These are phyloP conservation scores for Nectriaceae sp. DNA, from an alignment of 2,329 filamentous ascomycete species.

Conservation along the genomic window DNA sequence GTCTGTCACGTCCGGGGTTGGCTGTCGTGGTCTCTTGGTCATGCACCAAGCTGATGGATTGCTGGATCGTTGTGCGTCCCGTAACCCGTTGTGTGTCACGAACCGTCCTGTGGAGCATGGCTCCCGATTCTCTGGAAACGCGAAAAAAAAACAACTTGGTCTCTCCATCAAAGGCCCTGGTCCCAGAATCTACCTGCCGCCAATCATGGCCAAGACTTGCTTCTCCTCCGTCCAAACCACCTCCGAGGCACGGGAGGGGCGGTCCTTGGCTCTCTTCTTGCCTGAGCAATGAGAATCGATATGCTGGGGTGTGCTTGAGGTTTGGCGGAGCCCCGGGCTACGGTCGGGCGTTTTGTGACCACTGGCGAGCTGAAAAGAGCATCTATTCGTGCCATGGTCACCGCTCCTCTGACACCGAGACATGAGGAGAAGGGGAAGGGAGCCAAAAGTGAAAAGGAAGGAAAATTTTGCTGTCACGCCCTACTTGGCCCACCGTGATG, in stretches of 20 bases:
- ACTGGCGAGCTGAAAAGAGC: conserved; percentile 22
- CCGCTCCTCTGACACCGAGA: conserved; percentile 16
- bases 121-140: conserved; percentile 37
- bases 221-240: conserved; percentile 20
- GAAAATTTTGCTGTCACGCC: conserved; percentile 1
- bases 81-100: conserved; percentile 25
- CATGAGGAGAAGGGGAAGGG: conserved; percentile 1
- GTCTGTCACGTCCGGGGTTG: conserved; percentile 16
- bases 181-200: conserved; percentile 17
- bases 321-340: conserved; percentile 15
- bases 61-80: conserved; percentile 25
- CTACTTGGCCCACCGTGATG: neutral
- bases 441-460: conserved; percentile 3
- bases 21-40: conserved; percentile 14
- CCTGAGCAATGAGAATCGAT: conserved; percentile 23
- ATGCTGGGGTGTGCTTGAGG: conserved; percentile 19
- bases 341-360: conserved; percentile 1
- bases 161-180: conserved; percentile 24
- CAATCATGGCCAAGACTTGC: conserved; percentile 23
- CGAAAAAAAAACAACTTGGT: conserved; percentile 27
- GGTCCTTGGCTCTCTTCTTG: conserved; percentile 18
- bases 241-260: conserved; percentile 30
- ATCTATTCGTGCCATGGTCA: conserved; percentile 8
- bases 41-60: conserved; percentile 22
- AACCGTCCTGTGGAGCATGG: conserved; percentile 32